Evolutionary conservation across 495 filamentous ascomycete species (phyloP), one percentile per base, ranked within the genome.

Genomic region (Rusavskia elegans): DNA sequence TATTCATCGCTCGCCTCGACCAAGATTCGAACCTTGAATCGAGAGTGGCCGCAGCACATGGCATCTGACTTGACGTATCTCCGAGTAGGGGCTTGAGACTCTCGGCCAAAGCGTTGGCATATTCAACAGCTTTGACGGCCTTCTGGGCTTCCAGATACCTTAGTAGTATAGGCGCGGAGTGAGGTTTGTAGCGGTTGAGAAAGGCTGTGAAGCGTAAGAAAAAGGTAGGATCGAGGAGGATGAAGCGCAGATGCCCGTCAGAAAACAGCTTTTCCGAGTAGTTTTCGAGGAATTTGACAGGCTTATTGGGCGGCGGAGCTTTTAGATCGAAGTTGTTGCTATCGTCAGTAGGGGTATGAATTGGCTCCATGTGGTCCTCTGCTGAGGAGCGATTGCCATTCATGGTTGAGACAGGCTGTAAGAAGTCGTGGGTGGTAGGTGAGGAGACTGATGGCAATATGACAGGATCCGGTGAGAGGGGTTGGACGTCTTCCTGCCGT

Each of bases 91-190:
- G 58, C 53, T 73, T 64, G 58, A 84, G 59, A 52, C 76, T 68
- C 52, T 71, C 71, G 23, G 71, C 67, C 49, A 83, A 63, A 0
- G 81, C 72, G 61, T 87, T 87, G 8, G 81, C 77, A 60, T 87
- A 87, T 21, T 72, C 65, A 36, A 89, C 75, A 19, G 85, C 81
- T 56, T 81, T 74, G n/a, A 84, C 63, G 3, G 80, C 80, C 55
- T 87, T 85, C 50, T 76, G 64, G 0, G 80, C 70, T 46, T 69
- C 71, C 7, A 93, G 74, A 60, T 89, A 90, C 57, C 73, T 74
- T 13, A 72, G 69, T 0, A 94, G 70, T 1, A 80, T 64, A 0
- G 81, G 67, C 0, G 89, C 74, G 17, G 80, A 84, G 53, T 84
- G 79, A 37, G 79, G 76, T 29, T 86, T 82, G 38, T 86, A 72